Evolutionary conservation across 805 yeast species (phyloP), one percentile per base, ranked within the genome.

Genomic region (Teunomyces cretensis): DNA sequence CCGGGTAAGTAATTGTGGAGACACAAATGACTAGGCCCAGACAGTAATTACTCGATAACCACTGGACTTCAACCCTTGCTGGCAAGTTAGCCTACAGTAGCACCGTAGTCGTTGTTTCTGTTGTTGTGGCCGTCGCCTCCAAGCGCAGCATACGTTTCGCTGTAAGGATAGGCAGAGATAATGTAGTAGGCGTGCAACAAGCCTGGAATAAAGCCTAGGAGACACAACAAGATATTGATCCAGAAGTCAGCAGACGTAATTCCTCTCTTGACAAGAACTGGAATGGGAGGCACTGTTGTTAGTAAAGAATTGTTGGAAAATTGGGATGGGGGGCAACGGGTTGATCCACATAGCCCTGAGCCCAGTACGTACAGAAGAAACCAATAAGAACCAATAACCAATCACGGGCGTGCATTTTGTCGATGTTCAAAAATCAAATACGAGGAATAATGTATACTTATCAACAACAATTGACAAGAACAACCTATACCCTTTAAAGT

Each of bases 151-250:
- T 60, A 58, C 1, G 47, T 44, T 40, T 64, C 70, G 8, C 61
- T 50, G 54, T 65, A 70, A 6, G 95, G 95, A 58, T 85, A 85
- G 54, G 79, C 73, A 44, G 88, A 80, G 45, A 88, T 86, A 56
- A 88, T 84, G 63, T 86, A 88, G 79, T 88, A 83, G 33, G 84
- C 70, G 57, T 88, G 96, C 48, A 88, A 63, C 30, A 87, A 74
- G 9, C 94, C 96, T 0, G 96, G 96, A 44, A 88, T 58, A 60
- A 75, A 83, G 1, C 95, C 94, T 36, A 88, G 70, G 45, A 79
- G 57, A 62, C 89, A 84, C 26, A 88, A 74, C 6, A 85, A 80
- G 39, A 88, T 71, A 64, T 87, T 88, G 57, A 88, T 84, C 45
- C 81, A 62, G 52, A 68, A 71, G 58, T 88, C 96, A 6, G 83